Evolutionary conservation across 108 stramenopile genomes (phyloP), one percentile per base, ranked within the genome.

Genomic region (Pelagomonas calceolata): DNA sequence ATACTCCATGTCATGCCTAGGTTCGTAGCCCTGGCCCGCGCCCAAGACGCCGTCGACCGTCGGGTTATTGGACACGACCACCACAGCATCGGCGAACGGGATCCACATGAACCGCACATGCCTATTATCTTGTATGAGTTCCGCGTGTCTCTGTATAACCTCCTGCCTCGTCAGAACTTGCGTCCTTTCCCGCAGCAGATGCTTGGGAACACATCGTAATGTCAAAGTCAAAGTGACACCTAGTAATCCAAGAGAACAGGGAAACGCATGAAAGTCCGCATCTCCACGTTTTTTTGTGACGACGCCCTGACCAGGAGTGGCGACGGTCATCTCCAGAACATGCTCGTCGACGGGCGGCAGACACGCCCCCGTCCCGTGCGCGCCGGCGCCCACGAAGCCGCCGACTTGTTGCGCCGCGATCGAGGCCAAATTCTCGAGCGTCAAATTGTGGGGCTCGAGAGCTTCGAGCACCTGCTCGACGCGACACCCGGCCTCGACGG

Each of bases 81-180:
- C 94, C 0, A 97, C 95, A 14, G 86, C 78, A 71, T 97, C 95
- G 31, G 90, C 89, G 75, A 95, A 92, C 10, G 98, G 98, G 68
- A 99, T 91, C 98, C 98, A 99, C 98, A 99, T 99, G 88, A 94
- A 97, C 46, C 98, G 77, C 67, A 95, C 83, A 79, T 99, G 98
- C 73, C 92, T 90, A 75, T 96, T 89, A 29, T 85, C 66, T 64
- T 43, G 46, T 12, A 85, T 76, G 17, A 75, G 79, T 17, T 79
- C 69, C 66, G 84, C 66, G 60, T 91, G 89, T 30, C 85, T 73
- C 70, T 78, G 80, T 5, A 35, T 33, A 5, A 87, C 92, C 77
- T 96, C 87, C 32, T 78, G 63, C 4, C 93, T 79, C 15, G 90
- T 90, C 75, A 94, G 66, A 18, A 94, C 90, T 75, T 84, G 88